Percentiles rank a stretch among this genome's conserved stretches.
These are phyloP conservation scores for Delphinella strobiligena DNA, from an alignment of 2,329 filamentous ascomycete genomes.

Conservation along the genomic window DNA sequence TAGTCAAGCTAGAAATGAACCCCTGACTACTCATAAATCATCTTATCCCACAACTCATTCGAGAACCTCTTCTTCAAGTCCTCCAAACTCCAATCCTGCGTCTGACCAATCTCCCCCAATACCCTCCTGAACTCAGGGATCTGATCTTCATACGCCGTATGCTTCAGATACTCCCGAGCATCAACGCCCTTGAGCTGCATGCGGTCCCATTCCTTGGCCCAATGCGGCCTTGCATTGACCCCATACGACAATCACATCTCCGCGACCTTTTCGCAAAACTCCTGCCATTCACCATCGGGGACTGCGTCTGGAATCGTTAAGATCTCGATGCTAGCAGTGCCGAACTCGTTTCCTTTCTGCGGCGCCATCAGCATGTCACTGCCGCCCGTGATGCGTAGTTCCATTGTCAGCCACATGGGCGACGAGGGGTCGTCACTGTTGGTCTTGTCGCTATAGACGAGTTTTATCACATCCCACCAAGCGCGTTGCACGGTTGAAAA, in stretches of 20 bases:
- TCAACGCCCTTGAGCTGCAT: too few relatives aligned
- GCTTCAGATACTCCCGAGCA: conserved; percentile 22
- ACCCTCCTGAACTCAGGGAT: conserved; percentile 25
- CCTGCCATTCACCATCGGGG: conserved; percentile 23
- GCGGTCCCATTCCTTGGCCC: conserved; percentile 38
- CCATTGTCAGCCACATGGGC: neutral
- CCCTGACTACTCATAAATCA: too few relatives aligned
- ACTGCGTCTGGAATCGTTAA: conserved; percentile 26
- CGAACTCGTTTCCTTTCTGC: conserved; percentile 28
- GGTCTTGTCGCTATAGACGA: conserved; percentile 23
- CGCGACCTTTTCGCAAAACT: conserved; percentile 28
- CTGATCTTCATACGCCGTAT: conserved; percentile 26
- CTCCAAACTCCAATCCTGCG: conserved; percentile 27
- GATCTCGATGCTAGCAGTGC: conserved; percentile 31
- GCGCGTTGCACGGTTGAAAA: conserved; percentile 30
- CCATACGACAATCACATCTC: too few relatives aligned
- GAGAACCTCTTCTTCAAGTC: conserved; percentile 29
- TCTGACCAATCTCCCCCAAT: conserved; percentile 24
- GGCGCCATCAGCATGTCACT: conserved; percentile 34
- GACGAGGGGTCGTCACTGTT: too few relatives aligned
- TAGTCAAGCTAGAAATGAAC: too few relatives aligned
- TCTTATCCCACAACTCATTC: conserved; percentile 27
- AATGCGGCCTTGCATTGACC: conserved; percentile 36
- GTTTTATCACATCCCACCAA: conserved; percentile 39
- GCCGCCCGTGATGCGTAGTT: conserved; percentile 14